Evolutionary conservation across 345 rosid genomes (phyloP).

Genomic region (Physaria fendleri): DNA sequence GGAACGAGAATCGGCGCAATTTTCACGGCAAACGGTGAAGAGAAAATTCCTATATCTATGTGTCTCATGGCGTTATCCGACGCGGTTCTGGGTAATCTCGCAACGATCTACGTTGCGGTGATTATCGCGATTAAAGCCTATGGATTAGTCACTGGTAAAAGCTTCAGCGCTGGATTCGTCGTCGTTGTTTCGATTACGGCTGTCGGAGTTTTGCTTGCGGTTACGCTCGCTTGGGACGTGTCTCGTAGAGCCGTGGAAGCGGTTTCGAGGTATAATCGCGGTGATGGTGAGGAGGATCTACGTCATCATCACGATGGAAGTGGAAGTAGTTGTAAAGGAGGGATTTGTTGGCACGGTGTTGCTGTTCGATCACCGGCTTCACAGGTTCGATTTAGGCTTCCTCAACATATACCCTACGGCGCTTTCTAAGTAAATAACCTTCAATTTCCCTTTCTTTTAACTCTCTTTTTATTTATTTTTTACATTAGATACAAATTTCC

Average conservation of each 20-base stretch:
- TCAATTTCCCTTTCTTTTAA: not conserved
- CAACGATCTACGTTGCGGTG: conserved; percentile 76
- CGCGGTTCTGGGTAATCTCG: conserved; percentile 70
- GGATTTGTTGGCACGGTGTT: conserved; percentile 99
- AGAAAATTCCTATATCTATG: conserved; percentile 6
- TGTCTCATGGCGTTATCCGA: conserved; percentile 73
- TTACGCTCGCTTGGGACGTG: conserved; percentile 84
- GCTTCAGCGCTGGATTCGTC: conserved; percentile 64
- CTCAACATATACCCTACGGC: conserved; percentile 42
- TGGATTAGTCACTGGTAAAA: conserved; percentile 53
- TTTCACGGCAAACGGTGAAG: not conserved
- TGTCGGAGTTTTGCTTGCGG: conserved; percentile 57
- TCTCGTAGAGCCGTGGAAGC: conserved; percentile 69
- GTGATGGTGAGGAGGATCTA: conserved; percentile 18
- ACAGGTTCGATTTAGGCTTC: conserved; percentile 86
- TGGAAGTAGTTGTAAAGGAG: conserved; percentile 76
- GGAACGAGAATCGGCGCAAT: not conserved
- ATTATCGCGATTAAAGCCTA: conserved; percentile 65
- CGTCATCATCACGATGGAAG: conserved; percentile 47
- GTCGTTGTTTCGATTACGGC: conserved; percentile 55
- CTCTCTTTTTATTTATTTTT: not conserved
- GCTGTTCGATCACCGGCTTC: conserved; percentile 90
- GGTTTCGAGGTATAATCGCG: conserved; percentile 40
- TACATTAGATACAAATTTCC: not conserved
- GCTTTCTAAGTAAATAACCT: conserved; percentile 20